phyloP scores from a whole-genome alignment of 148 eudicot genomes.

The Vaccinium corymbosum region DNA sequence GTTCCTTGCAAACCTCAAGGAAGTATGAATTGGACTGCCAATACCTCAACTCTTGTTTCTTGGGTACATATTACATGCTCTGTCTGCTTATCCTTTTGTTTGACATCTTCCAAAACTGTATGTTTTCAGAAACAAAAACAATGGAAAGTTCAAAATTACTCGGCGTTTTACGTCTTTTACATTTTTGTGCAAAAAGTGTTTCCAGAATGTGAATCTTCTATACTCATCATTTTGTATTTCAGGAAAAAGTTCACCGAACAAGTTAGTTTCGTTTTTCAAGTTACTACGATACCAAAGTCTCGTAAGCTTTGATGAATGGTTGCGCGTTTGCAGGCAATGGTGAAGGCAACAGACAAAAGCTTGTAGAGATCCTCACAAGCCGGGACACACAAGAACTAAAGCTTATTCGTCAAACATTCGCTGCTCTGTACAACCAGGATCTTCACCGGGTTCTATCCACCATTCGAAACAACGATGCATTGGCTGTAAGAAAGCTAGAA shows the following conservation, averaged over 20 bases:
- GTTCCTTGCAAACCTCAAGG: slow-evolving; percentile 1
- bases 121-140: neutral
- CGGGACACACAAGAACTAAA: slow-evolving; percentile 6
- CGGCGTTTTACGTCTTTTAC: neutral
- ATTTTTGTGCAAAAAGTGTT: neutral
- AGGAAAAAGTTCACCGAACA: neutral
- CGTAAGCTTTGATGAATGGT: neutral
- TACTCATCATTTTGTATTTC: neutral
- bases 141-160: too few species aligned
- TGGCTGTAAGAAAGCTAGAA: slow-evolving; percentile 4
- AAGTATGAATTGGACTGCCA: slow-evolving; percentile 14
- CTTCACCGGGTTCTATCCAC: neutral
- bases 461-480: neutral
- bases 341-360: slow-evolving; percentile 9
- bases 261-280: neutral
- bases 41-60: slow-evolving; percentile 12
- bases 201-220: neutral
- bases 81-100: neutral
- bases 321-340: neutral
- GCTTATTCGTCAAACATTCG: neutral
- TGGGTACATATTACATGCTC: neutral
- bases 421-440: slow-evolving; percentile 8
- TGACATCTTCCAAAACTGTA: too few species aligned
- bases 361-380: slow-evolving; percentile 2
- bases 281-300: neutral